These are phyloP conservation scores for Ascochyta rabiei DNA, from an alignment of 2,329 filamentous ascomycete genomes.

Conservation along the genomic window DNA sequence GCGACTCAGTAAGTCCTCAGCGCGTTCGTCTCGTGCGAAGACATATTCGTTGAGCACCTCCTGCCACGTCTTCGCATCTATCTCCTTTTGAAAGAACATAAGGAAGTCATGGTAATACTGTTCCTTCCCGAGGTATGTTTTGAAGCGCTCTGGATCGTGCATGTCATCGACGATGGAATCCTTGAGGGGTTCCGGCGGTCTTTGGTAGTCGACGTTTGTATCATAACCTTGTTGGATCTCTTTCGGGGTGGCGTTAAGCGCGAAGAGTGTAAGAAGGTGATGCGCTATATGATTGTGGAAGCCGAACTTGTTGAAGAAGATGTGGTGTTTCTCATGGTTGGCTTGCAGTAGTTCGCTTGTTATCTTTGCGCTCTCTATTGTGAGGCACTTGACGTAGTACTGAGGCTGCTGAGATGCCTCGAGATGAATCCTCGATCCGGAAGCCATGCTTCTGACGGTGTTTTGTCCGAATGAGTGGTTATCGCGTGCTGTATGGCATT, in stretches of 20 bases:
- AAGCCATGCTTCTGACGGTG: conserved; percentile 36
- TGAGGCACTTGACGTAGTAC: conserved; percentile 55
- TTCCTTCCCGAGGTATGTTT: conserved; percentile 66
- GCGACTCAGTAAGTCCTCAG: conserved; percentile 71
- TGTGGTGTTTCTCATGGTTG: conserved; percentile 76
- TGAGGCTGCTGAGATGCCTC: conserved; percentile 52
- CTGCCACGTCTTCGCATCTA: conserved; percentile 68
- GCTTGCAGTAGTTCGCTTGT: conserved; percentile 73
- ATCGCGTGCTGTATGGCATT: not conserved
- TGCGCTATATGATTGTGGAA: conserved; percentile 87
- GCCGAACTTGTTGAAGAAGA: conserved; percentile 76
- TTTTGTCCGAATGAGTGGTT: not conserved
- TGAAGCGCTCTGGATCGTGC: conserved; percentile 62
- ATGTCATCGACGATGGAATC: conserved; percentile 62
- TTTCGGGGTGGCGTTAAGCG: conserved; percentile 68
- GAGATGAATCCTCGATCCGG: conserved; percentile 49
- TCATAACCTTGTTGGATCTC: conserved; percentile 69
- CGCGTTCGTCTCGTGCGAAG: conserved; percentile 68
- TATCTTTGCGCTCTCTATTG: conserved; percentile 65
- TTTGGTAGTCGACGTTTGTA: conserved; percentile 70
- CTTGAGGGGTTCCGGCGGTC: conserved; percentile 56
- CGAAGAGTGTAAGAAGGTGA: conserved; percentile 76
- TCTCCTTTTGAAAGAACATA: conserved; percentile 75
- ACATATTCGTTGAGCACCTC: conserved; percentile 69
- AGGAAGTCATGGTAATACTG: conserved; percentile 76